These are phyloP conservation scores for Plasmodium blacklocki DNA, from an alignment of 169 alveolate species.

Conservation along the genomic window DNA sequence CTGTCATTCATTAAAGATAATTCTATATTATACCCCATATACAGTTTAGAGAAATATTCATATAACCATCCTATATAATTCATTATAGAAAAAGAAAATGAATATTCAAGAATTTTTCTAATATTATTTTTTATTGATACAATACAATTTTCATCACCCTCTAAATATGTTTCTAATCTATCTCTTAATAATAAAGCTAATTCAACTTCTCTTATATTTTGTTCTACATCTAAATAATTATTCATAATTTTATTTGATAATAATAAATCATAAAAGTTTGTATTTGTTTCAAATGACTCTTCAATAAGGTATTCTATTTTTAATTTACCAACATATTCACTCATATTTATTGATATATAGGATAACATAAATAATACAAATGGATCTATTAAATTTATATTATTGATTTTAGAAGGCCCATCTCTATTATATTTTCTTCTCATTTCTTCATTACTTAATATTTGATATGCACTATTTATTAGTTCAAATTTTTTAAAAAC, in stretches of 20 bases:
- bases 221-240: constrained; percentile 75
- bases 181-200: constrained; percentile 79
- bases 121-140: constrained; percentile 57
- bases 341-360: constrained; percentile 80
- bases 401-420: constrained; percentile 73
- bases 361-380: constrained; percentile 81
- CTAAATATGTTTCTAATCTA: constrained; percentile 67
- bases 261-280: constrained; percentile 36
- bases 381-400: constrained; percentile 75
- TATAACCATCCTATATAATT: constrained; percentile 87
- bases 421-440: constrained; percentile 77
- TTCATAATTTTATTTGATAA: constrained; percentile 5
- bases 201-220: constrained; percentile 78
- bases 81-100: constrained; percentile 79
- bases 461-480: constrained; percentile 84
- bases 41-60: constrained; percentile 78
- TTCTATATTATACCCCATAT: constrained; percentile 42
- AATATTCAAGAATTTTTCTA: constrained; percentile 34
- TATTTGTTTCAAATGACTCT: constrained; percentile 7
- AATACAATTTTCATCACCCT: constrained; percentile 44
- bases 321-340: constrained; percentile 82
- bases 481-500: constrained; percentile 81
- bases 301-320: constrained; percentile 72
- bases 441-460: constrained; percentile 77
- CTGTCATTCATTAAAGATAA: not conserved